Base-by-base conservation (phyloP, 345 rosid species). In the Clarkia xantiana region DNA sequence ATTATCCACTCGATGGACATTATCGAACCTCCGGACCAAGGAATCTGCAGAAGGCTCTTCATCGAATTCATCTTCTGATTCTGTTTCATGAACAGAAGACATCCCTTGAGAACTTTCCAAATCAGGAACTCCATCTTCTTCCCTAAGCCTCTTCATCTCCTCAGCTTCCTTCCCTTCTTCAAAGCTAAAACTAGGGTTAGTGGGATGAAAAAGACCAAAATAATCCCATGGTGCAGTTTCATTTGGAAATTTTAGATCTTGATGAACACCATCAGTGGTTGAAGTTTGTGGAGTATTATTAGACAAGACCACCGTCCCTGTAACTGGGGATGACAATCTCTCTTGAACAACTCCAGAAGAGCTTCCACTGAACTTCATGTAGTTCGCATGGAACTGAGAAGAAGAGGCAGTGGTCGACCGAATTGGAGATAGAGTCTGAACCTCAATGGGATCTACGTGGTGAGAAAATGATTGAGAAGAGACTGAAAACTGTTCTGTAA, bases 141-240 rank as follows among this genome's bases (percentile, higher is more conserved):
- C 85, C 71, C 77, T 60, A 40, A 62, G 72, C 67, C 45, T 76
- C 62, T 70, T 76, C 9, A 73, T 42, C 55, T 84, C 71, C 57
- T 76, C 84, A 58, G 40, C 75, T 62, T 70, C 69, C 56, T 66
- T 70, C 11, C 66, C 86, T 53, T 74, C 78, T 63, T 79, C 75
- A 60, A 65, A 65, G 39, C 94, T 70, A 57, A 79, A 70, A 36
- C 75, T 78, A 55, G 64, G 49, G 54, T 86, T 87, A 44, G 68
- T 66, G 9, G 96, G 90, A 67, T 77, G 89, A 60, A 51, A 68
- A 54, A 74, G 77, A 47, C 72, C 85, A 71, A 91, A 86, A 63
- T 64, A 91, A 80, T 91, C 98, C 98, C 98, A 91, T 7, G 66
- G 82, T 1, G 85, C 78, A 18, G 80, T 68, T 65, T 65, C 83